Base-by-base conservation (phyloP, 805 yeast species). In the Isabelozyma pseudorhagii region DNA sequence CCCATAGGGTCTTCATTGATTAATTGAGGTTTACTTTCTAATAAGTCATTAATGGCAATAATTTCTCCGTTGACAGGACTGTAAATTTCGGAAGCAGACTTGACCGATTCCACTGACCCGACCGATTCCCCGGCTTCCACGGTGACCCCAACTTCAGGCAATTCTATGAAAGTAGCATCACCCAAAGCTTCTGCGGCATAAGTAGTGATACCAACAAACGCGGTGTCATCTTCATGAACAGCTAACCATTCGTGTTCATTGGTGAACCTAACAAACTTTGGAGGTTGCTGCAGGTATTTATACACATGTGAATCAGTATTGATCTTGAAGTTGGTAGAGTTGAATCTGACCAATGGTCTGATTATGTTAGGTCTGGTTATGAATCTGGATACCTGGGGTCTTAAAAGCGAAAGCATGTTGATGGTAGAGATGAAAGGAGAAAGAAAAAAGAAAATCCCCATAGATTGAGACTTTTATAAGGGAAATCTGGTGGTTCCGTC, bases 171-270 rank as follows among this genome's bases (percentile, higher is more conserved):
- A 4, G 98, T 96, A 49, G 96, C 96, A 71, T 94, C 99, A 42
- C 99, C 99, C 53, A 94, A 81, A 7, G 98, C 96, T 62, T 91
- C 97, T 18, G 97, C 86, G 15, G 99, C 99, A 66, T 94, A 92
- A 61, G 81, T 83, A 50, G 99, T 91, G 69, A 94, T 90, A 29
- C 99, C 99, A 18, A 93, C 77, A 60, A 85, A 91, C 1, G 93
- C 87, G 41, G 84, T 77, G 52, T 89, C 89, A 69, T 92, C 97
- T 27, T 81, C 80, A 66, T 88, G 96, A 49, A 83, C 77, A 4
- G 96, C 92, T 49, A 94, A 71, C 97, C 97, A 93, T 74, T 93
- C 99, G 75, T 93, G 99, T 64, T 94, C 97, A 47, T 77, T 71
- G 9, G 98, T 89, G 79, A 81, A 92, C 70, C 80, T 83, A 53